phyloP scores from a whole-genome alignment of 2,329 filamentous ascomycete genomes.

The Fusarium nygamai region DNA sequence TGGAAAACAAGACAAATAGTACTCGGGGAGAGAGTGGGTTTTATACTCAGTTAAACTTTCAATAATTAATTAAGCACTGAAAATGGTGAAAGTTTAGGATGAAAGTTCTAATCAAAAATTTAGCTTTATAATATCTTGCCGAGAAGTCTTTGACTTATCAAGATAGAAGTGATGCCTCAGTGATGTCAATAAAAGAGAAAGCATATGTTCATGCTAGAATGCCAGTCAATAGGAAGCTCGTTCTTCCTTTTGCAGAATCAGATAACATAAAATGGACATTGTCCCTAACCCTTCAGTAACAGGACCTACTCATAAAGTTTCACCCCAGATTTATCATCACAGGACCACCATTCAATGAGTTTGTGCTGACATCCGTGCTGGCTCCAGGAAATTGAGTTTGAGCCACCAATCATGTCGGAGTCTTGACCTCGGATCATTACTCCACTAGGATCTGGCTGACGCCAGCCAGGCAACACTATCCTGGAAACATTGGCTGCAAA shows the following conservation, averaged over 20 bases:
- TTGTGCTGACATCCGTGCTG: neutral
- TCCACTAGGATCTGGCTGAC: neutral
- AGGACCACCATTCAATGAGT: too few species aligned
- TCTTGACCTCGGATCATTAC: neutral
- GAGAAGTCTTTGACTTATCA: neutral
- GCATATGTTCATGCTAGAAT: too few species aligned
- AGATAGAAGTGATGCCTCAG: fast-evolving
- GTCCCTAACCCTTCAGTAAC: neutral
- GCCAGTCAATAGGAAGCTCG: neutral
- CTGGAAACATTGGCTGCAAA: neutral
- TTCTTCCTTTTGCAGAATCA: fast-evolving
- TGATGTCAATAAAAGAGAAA: too few species aligned
- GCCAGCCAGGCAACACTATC: neutral
- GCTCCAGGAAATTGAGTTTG: neutral
- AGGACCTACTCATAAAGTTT: neutral
- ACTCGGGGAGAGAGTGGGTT: neutral
- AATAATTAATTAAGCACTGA: neutral
- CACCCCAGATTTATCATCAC: neutral
- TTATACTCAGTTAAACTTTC: too few species aligned
- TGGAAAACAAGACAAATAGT: too few species aligned
- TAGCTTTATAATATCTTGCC: neutral
- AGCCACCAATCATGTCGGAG: neutral
- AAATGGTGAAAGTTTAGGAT: neutral
- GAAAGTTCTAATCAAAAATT: neutral
- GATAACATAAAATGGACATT: neutral